These are phyloP conservation scores for Lachnellula occidentalis DNA, from an alignment of 2,329 filamentous ascomycete genomes.

Conservation along the genomic window DNA sequence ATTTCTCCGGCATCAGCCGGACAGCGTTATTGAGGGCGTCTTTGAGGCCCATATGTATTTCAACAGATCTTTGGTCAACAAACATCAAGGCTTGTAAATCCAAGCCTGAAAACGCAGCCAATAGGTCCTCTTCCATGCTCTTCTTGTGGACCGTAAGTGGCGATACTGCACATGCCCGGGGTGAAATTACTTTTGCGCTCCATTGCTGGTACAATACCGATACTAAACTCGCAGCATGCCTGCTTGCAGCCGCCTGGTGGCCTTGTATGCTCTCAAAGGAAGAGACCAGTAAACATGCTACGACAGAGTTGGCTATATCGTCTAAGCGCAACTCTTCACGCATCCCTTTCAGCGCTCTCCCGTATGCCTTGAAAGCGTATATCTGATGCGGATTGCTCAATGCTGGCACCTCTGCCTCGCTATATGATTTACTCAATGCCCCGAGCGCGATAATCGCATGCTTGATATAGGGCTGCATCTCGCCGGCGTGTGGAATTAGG, in stretches of 20 bases:
- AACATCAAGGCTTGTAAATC: slow-evolving; percentile 7
- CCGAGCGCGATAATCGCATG: slow-evolving; percentile 9
- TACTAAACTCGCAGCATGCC: not conserved
- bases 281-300: slow-evolving; percentile 6
- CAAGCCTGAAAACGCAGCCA: not conserved
- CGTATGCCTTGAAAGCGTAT: slow-evolving; percentile 3
- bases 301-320: not conserved
- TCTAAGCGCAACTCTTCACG: not conserved
- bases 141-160: not conserved
- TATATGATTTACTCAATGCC: slow-evolving; percentile 8
- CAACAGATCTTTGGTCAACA: not conserved
- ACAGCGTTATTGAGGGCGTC: not conserved
- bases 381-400: not conserved
- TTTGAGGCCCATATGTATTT: not conserved
- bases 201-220: slow-evolving; percentile 1
- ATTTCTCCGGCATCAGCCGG: not conserved
- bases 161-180: not conserved
- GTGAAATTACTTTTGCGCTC: not conserved
- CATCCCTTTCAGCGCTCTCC: slow-evolving; percentile 4
- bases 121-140: slow-evolving; percentile 3
- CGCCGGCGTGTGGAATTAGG: slow-evolving; percentile 7
- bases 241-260: not conserved
- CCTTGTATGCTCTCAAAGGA: slow-evolving; percentile 8
- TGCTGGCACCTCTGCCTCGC: slow-evolving; percentile 10
- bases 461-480: not conserved